phyloP scores from a whole-genome alignment of 192 early-diverging fungal species.

The Coemansia sp. region DNA sequence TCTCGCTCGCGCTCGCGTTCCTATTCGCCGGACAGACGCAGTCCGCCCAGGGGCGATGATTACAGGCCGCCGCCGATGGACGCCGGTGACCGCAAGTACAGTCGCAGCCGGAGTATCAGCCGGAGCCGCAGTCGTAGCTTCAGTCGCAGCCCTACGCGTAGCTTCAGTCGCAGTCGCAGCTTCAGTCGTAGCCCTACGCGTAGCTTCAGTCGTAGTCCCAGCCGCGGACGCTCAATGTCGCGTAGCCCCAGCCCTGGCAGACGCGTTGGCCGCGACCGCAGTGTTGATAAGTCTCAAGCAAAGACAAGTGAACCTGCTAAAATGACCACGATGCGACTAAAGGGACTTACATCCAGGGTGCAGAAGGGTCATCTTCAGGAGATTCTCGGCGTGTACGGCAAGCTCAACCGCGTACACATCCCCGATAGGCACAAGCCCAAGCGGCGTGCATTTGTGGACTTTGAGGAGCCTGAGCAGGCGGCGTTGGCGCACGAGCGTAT shows the following conservation, averaged over 20 bases:
- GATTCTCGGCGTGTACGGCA: slow-evolving; percentile 32
- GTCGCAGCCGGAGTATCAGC: slow-evolving; percentile 16
- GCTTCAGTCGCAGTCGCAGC: slow-evolving; percentile 22
- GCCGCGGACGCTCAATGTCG: slow-evolving; percentile 18
- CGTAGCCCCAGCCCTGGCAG: slow-evolving; percentile 26
- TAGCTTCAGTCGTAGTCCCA: slow-evolving; percentile 23
- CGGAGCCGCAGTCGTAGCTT: slow-evolving; percentile 17
- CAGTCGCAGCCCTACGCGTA: slow-evolving; percentile 24
- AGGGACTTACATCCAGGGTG: slow-evolving; percentile 1
- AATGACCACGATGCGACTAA: neutral
- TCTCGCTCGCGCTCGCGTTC: slow-evolving; percentile 38
- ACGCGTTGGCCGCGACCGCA: neutral
- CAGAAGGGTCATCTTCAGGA: slow-evolving; percentile 20
- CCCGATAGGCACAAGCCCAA: neutral
- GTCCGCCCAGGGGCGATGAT: slow-evolving; percentile 9
- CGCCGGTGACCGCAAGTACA: neutral
- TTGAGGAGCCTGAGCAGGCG: neutral
- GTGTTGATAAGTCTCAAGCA: neutral
- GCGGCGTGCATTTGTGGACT: neutral
- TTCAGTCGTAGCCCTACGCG: slow-evolving; percentile 13
- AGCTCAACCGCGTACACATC: slow-evolving; percentile 1
- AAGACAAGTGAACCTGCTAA: neutral
- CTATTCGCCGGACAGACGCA: slow-evolving; percentile 16
- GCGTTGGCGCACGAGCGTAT: slow-evolving; percentile 32
- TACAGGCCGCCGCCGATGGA: slow-evolving; percentile 35